These are phyloP conservation scores for Talaromyces proteolyticus DNA, from an alignment of 495 filamentous ascomycete species.

Conservation along the genomic window DNA sequence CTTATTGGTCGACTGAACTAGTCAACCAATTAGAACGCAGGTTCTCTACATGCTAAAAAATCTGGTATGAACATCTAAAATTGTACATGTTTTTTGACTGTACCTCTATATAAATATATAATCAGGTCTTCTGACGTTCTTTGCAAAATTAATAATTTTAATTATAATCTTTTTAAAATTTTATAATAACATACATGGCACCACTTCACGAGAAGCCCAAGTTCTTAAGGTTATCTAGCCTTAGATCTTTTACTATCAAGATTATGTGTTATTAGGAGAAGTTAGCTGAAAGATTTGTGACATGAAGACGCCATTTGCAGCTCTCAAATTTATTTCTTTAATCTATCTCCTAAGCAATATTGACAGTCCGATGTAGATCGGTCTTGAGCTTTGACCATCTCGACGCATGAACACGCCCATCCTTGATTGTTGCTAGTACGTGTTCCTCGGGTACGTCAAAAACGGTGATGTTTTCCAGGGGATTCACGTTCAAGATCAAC, in stretches of 20 bases:
- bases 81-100: too few relatives aligned
- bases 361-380: neutral
- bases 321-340: neutral
- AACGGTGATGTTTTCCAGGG: slow-evolving; percentile 45
- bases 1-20: too few relatives aligned
- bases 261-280: neutral
- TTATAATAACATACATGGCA: neutral
- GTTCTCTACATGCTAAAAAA: too few relatives aligned
- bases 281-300: neutral
- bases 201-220: neutral
- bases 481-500: slow-evolving; percentile 36
- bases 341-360: neutral
- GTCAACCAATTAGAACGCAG: too few relatives aligned
- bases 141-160: too few relatives aligned
- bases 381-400: slow-evolving; percentile 27
- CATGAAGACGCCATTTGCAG: neutral
- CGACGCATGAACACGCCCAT: slow-evolving; percentile 41
- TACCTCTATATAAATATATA: too few relatives aligned
- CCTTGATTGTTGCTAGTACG: slow-evolving; percentile 43
- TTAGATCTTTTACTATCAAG: neutral
- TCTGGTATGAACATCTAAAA: too few relatives aligned
- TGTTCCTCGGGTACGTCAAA: slow-evolving; percentile 39
- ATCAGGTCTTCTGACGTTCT: too few relatives aligned
- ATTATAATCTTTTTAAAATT: too few relatives aligned
- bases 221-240: neutral